These are phyloP conservation scores for Chrysanthemum seticuspe DNA, from an alignment of 129 eudicot genomes.

Conservation along the genomic window DNA sequence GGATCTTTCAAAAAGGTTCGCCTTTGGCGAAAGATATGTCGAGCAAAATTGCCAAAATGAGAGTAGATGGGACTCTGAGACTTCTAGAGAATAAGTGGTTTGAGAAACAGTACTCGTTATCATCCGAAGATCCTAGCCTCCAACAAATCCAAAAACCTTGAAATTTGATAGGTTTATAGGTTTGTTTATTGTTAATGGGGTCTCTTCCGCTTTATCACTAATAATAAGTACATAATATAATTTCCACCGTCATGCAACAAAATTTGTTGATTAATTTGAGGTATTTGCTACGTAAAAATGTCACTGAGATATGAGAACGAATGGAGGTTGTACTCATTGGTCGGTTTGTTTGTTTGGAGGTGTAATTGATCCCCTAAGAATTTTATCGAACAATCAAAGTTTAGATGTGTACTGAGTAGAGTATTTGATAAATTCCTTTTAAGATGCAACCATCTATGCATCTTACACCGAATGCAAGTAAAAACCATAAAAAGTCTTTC, in stretches of 20 bases:
- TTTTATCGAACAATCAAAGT: no score
- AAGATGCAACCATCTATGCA: background rate
- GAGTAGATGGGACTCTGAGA: background rate
- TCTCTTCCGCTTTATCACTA: background rate
- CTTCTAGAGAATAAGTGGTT: background rate
- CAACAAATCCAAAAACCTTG: conserved; percentile 5
- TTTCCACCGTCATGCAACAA: background rate
- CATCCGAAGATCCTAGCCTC: background rate
- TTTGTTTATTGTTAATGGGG: conserved; percentile 6
- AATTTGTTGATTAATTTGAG: background rate
- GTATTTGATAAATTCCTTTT: background rate
- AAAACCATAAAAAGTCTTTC: no score
- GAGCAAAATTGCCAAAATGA: background rate
- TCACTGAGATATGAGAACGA: background rate
- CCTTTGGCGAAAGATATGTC: background rate
- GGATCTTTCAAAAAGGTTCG: conserved; percentile 5
- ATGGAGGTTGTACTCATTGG: background rate
- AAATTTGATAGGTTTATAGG: conserved; percentile 18
- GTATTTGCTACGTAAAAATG: background rate
- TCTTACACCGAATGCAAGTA: background rate
- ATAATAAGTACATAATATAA: background rate
- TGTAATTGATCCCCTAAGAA: background rate
- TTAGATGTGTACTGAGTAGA: background rate
- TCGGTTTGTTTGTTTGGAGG: background rate
- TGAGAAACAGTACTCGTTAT: background rate